These are phyloP conservation scores for Clonostachys solani DNA, from an alignment of 2,329 filamentous ascomycete species.

Conservation along the genomic window DNA sequence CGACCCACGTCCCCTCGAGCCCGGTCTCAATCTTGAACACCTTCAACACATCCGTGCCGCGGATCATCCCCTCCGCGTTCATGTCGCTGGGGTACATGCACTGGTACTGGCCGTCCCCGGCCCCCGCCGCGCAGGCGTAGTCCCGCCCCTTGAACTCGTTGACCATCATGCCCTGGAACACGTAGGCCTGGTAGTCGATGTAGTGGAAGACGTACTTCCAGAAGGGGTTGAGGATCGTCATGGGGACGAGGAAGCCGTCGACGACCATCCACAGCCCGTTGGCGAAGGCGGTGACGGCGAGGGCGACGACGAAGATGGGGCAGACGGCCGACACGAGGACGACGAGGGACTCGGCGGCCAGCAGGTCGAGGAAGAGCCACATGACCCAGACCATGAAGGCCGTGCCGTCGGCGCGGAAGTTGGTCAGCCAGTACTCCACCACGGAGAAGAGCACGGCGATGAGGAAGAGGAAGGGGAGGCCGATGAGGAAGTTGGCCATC, in stretches of 20 bases:
- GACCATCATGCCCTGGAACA: constrained; percentile 91
- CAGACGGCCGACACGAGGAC: constrained; percentile 70
- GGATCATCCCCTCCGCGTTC: constrained; percentile 62
- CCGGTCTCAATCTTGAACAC: constrained; percentile 66
- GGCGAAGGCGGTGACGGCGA: constrained; percentile 77
- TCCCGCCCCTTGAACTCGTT: constrained; percentile 70
- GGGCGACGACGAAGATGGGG: constrained; percentile 74
- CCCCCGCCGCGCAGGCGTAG: constrained; percentile 50
- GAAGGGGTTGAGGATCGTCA: constrained; percentile 71
- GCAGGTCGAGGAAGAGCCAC: constrained; percentile 81
- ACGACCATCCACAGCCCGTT: constrained; percentile 91
- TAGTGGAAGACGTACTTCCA: constrained; percentile 87
- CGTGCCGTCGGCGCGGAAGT: constrained; percentile 60
- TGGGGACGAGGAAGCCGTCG: constrained; percentile 74
- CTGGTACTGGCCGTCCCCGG: constrained; percentile 39
- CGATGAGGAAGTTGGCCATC: constrained; percentile 76
- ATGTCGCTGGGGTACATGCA: constrained; percentile 70
- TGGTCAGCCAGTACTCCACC: constrained; percentile 75
- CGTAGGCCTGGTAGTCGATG: constrained; percentile 82
- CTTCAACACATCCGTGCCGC: constrained; percentile 64
- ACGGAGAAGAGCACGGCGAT: constrained; percentile 73
- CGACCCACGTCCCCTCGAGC: constrained; percentile 72
- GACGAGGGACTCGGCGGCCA: constrained; percentile 79
- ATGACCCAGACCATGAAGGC: constrained; percentile 77
- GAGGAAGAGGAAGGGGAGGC: constrained; percentile 75